A percentile compares a stretch with the other conserved stretches of the same genome.
Evolutionary conservation across 345 rosid species (phyloP).

Genomic region (Lenwebbia sp.): DNA sequence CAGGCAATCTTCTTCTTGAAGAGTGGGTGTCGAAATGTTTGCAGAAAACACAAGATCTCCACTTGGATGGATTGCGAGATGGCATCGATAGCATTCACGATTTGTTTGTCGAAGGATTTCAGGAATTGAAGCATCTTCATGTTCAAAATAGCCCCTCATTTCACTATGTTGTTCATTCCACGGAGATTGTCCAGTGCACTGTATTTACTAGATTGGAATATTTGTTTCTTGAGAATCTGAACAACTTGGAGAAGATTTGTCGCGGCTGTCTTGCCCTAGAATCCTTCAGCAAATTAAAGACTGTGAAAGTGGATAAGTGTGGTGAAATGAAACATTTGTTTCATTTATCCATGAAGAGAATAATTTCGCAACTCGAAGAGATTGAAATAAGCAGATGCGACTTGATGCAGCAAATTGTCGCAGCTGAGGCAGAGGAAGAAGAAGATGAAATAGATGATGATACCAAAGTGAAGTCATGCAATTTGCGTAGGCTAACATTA

Average conservation of each 20-base stretch:
- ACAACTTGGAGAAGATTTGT: too few species aligned
- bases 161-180: too few species aligned
- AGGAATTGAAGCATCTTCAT: too few species aligned
- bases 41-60: accelerated
- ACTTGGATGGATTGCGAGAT: not conserved
- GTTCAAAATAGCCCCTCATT: too few species aligned
- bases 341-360: not conserved
- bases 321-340: not conserved
- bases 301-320: not conserved
- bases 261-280: too few species aligned
- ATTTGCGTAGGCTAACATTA: not conserved
- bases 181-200: too few species aligned
- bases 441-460: not conserved
- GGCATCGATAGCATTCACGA: too few species aligned
- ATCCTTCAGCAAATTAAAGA: not conserved
- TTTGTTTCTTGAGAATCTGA: too few species aligned
- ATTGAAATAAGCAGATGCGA: not conserved
- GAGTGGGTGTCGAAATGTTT: not conserved
- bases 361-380: accelerated
- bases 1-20: not conserved
- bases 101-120: too few species aligned
- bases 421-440: accelerated
- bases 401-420: not conserved
- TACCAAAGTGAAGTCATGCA: not conserved
- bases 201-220: too few species aligned